Percentiles rank a stretch among this genome's conserved stretches.
Evolutionary conservation across 176 grass and related monocot genomes (phyloP).

Genomic region (Musa schizocarpa): DNA sequence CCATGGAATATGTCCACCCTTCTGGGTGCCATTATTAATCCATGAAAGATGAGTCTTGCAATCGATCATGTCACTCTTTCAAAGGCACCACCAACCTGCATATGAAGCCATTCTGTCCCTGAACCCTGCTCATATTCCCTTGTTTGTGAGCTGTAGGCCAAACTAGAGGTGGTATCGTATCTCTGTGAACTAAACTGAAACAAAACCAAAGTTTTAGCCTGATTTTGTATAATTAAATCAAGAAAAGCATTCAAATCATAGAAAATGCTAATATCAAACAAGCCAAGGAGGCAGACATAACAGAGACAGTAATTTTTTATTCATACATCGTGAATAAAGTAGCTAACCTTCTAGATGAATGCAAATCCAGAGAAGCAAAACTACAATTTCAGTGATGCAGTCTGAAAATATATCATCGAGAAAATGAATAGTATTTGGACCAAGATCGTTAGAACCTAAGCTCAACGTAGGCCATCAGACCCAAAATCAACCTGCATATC

Average conservation of each 20-base stretch:
- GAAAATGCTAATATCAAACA: background rate
- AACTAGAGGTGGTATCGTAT: constrained; percentile 11
- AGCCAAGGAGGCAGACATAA: background rate
- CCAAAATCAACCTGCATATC: no score
- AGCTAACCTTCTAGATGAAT: no score
- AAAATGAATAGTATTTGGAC: no score
- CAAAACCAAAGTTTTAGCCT: background rate
- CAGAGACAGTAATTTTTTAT: no score
- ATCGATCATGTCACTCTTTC: constrained; percentile 20
- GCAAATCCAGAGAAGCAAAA: no score
- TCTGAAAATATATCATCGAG: no score
- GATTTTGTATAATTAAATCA: background rate
- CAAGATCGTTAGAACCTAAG: no score
- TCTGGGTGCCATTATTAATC: background rate
- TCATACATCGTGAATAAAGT: no score
- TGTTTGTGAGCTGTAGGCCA: constrained; percentile 7
- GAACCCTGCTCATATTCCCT: constrained; percentile 20
- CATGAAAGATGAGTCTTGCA: background rate
- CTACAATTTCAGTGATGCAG: no score
- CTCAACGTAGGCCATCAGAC: no score
- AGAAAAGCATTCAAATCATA: background rate
- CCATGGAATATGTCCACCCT: background rate
- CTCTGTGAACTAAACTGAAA: constrained; percentile 20
- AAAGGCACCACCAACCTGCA: constrained; percentile 14
- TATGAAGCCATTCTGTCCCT: constrained; percentile 23